Evolutionary conservation across 1,284 basidiomycete genomes (phyloP).

Genomic region (Boletus sp.): DNA sequence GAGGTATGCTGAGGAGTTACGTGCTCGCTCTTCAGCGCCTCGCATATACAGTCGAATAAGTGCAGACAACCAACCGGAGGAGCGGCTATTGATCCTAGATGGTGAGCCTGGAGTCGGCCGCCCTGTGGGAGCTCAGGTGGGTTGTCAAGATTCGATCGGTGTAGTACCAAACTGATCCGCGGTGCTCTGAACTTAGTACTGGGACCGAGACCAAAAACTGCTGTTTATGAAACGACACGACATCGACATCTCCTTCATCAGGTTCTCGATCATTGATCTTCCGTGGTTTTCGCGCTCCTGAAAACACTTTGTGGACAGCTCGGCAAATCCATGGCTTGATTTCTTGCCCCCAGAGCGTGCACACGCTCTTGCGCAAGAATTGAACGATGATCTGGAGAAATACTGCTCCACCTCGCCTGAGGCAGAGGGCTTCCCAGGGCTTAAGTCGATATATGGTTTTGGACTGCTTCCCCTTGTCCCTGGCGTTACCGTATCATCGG

Average conservation of each 20-base stretch:
- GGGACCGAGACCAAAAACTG: slow-evolving; percentile 72
- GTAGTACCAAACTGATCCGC: slow-evolving; percentile 31
- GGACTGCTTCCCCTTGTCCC: slow-evolving; percentile 83
- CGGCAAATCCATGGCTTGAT: slow-evolving; percentile 88
- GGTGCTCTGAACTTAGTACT: slow-evolving; percentile 53
- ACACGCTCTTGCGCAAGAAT: slow-evolving; percentile 56
- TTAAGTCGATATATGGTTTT: slow-evolving; percentile 76
- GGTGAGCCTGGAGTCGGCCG: slow-evolving; percentile 76
- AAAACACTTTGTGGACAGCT: slow-evolving; percentile 38
- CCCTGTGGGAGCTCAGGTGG: slow-evolving; percentile 60
- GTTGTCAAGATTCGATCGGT: slow-evolving; percentile 4
- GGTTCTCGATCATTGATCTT: slow-evolving; percentile 32
- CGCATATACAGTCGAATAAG: slow-evolving; percentile 59
- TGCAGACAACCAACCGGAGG: slow-evolving; percentile 49
- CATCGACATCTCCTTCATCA: slow-evolving; percentile 60
- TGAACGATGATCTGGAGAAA: slow-evolving; percentile 75
- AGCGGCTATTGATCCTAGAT: slow-evolving; percentile 71
- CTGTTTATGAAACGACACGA: slow-evolving; percentile 62
- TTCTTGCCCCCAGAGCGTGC: slow-evolving; percentile 74
- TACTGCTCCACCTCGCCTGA: slow-evolving; percentile 69
- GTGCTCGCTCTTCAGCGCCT: slow-evolving; percentile 60
- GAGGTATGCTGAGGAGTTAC: slow-evolving; percentile 64
- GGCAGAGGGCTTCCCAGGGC: slow-evolving; percentile 26
- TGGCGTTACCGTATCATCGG: slow-evolving; percentile 48
- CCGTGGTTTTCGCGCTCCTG: slow-evolving; percentile 8